Evolutionary conservation across 2,329 filamentous ascomycete genomes (phyloP), one percentile per base, ranked within the genome.

Genomic region (Fusarium devonianum): DNA sequence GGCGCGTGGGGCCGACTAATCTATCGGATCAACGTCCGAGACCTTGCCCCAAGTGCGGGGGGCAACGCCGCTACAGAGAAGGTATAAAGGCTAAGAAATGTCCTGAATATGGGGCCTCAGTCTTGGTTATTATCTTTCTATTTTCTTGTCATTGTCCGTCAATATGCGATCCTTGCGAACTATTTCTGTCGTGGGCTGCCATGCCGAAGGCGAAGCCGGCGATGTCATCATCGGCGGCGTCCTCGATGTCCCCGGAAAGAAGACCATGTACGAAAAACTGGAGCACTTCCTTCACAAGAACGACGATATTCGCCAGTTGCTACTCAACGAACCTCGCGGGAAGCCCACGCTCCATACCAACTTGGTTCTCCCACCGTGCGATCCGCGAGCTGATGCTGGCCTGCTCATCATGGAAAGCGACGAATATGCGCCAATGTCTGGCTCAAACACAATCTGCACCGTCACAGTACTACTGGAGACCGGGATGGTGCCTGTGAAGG

Each of bases 181-280:
- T 4, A 52, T 71, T 11, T 62, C 60, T 6, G 53, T 73, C 10
- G 68, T 75, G 4, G 66, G 69, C 25, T 68, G 67, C 48, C 74
- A 75, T 30, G 68, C 71, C 10, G 73, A 71, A 52, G 75, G 75
- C 39, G 71, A 73, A 60, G 74, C 78, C 0, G 74, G 78, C 38
- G 77, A 81, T 58, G 78, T 80, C 10, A 71, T 80, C 34, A 69
- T 73, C 9, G 75, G 76, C 12, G 78, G 77, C 13, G 74, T 79
- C 3, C 67, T 75, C 1, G 75, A 80, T 23, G 66, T 71, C 1
- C 63, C 69, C 2, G 73, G 71, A 9, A 25, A 25, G 23, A 71
- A 71, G 22, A 78, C 73, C 13, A 78, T 80, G 77, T 75, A 70
- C 48, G 75, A 79, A 4, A 80, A 80, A 54, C 60, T 80, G 13